Conservation (phyloP, 2,329 filamentous ascomycete genomes). For the Colletotrichum tanaceti region DNA sequence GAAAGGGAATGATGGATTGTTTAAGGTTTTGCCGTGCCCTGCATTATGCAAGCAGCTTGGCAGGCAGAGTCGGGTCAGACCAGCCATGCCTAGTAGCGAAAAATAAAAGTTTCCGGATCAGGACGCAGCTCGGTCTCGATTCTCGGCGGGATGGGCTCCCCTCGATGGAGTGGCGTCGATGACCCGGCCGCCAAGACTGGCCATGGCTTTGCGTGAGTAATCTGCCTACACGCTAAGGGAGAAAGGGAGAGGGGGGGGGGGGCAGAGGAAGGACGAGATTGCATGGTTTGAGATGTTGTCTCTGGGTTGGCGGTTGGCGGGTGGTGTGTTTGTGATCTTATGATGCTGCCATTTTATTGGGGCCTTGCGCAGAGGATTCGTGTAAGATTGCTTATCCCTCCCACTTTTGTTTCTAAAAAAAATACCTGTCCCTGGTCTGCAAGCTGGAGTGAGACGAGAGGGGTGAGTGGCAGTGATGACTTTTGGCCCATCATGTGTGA, state of each 20-base stretch:
- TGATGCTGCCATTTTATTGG: too few species aligned
- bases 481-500: neutral
- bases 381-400: neutral
- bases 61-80: neutral
- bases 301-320: neutral
- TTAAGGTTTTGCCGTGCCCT: neutral
- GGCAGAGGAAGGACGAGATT: neutral
- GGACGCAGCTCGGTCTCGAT: constrained; percentile 9
- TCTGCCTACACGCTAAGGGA: neutral
- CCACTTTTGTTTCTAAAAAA: too few species aligned
- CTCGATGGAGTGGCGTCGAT: neutral
- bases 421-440: too few species aligned
- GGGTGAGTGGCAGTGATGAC: neutral
- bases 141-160: constrained; percentile 37
- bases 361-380: too few species aligned
- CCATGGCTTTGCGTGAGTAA: neutral
- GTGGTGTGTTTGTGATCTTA: neutral
- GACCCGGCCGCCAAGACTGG: constrained; percentile 1
- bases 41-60: neutral
- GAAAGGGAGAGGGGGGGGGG: neutral
- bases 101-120: constrained; percentile 22
- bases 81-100: neutral
- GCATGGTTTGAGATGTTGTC: neutral
- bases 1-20: neutral
- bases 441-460: neutral